Conservation (phyloP, 495 filamentous ascomycete species). For the Parachaetomium inaequale region DNA sequence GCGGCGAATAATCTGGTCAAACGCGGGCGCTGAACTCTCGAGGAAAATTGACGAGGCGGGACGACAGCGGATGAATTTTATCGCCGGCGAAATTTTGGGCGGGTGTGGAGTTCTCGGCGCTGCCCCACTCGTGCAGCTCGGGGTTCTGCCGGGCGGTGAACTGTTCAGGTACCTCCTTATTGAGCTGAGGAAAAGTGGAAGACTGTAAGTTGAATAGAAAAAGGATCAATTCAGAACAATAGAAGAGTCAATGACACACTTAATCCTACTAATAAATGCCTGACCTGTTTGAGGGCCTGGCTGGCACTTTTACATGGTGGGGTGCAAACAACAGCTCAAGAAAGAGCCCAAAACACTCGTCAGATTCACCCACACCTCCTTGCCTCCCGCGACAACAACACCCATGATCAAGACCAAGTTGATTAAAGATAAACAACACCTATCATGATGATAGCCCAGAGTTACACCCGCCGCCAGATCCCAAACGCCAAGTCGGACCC, state of each 20-base stretch:
- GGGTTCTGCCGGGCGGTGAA: slow-evolving; percentile 33
- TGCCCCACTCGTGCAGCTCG: slow-evolving; percentile 4
- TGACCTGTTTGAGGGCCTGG: too few species aligned
- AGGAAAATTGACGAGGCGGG: slow-evolving; percentile 28
- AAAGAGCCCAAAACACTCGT: not conserved
- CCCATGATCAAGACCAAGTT: not conserved
- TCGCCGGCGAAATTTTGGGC: slow-evolving; percentile 34
- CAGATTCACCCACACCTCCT: not conserved
- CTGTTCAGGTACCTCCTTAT: not conserved
- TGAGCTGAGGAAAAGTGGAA: not conserved
- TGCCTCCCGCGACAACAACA: not conserved
- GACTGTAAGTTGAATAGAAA: not conserved
- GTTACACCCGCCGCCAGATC: slow-evolving; percentile 17
- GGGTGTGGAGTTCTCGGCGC: slow-evolving; percentile 27
- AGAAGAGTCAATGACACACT: not conserved
- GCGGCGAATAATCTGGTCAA: slow-evolving; percentile 6
- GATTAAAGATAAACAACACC: slow-evolving; percentile 3
- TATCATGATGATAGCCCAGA: not conserved
- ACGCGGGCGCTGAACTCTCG: slow-evolving; percentile 11
- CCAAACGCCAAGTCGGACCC: slow-evolving; percentile 9
- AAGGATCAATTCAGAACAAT: not conserved
- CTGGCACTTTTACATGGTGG: not conserved
- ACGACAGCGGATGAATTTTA: slow-evolving; percentile 32
- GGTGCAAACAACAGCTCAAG: not conserved
- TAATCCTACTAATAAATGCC: not conserved